Conservation (phyloP, 768 basidiomycete genomes). For the Dentipellis fragilis region DNA sequence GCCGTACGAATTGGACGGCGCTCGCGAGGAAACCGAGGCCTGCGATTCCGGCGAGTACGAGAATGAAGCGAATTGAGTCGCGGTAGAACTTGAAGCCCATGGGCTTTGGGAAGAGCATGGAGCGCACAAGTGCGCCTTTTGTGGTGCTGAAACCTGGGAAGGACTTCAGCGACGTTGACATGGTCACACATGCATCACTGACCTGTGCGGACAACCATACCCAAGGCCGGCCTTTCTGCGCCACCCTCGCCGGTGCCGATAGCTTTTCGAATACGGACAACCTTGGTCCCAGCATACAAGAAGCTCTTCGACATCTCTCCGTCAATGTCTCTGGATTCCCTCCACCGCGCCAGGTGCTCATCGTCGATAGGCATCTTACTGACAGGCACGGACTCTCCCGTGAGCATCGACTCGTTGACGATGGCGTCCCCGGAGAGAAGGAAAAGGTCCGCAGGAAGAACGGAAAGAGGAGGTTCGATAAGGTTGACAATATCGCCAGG, state of each 20-base stretch:
- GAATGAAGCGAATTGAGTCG: conserved; percentile 84
- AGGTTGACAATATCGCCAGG: conserved; percentile 91
- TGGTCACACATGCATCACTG: conserved; percentile 4
- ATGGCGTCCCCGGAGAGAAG: conserved; percentile 95
- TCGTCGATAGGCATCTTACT: conserved; percentile 83
- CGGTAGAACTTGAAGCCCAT: conserved; percentile 99
- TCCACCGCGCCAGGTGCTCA: conserved; percentile 65
- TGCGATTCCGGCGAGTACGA: conserved; percentile 86
- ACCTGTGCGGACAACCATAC: conserved; percentile 84
- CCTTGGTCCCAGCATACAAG: conserved; percentile 82
- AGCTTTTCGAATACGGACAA: conserved; percentile 73
- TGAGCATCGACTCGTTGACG: conserved; percentile 98
- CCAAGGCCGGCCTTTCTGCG: conserved; percentile 55
- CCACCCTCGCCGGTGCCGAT: conserved; percentile 38
- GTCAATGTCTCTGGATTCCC: conserved; percentile 44
- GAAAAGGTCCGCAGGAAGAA: conserved; percentile 85
- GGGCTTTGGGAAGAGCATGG: conserved; percentile 98
- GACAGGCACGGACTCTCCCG: conserved; percentile 96
- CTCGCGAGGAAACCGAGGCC: conserved; percentile 85
- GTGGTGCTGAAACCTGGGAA: conserved; percentile 87
- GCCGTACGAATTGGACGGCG: conserved; percentile 82
- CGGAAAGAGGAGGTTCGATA: conserved; percentile 58
- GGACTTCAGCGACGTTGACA: conserved; percentile 2
- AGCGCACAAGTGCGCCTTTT: conserved; percentile 89
- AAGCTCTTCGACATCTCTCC: conserved; percentile 73